Conservation (phyloP, 2,329 filamentous ascomycete genomes). For the Pseudohalonectria lignicola region DNA sequence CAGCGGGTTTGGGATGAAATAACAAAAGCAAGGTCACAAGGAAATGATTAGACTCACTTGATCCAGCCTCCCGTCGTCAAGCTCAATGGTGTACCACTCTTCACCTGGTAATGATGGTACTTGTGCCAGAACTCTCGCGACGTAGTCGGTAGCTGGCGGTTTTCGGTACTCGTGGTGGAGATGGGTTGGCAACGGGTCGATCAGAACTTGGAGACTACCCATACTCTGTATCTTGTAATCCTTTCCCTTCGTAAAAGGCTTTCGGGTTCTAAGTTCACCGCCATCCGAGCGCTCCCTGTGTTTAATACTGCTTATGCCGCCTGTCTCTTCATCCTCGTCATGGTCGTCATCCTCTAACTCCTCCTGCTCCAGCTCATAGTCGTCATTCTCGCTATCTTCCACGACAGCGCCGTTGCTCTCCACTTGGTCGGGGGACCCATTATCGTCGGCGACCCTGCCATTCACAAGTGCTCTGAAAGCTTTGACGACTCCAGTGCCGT, state of each 20-base stretch:
- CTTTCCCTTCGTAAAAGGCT: too few relatives aligned
- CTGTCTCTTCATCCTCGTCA: not conserved
- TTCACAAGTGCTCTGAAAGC: too few relatives aligned
- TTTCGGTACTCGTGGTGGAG: conserved; percentile 5
- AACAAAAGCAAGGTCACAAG: too few relatives aligned
- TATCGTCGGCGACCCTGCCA: not conserved
- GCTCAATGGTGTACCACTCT: conserved; percentile 8
- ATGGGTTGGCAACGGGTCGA: conserved; percentile 4
- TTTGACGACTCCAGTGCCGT: too few relatives aligned
- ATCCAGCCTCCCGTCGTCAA: conserved; percentile 7
- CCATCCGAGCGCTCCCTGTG: too few relatives aligned
- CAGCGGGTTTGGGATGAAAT: too few relatives aligned
- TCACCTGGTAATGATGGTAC: conserved; percentile 1
- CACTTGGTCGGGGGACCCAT: not conserved
- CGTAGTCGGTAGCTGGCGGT: conserved; percentile 7
- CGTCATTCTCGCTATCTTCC: not conserved
- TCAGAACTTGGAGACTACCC: conserved; percentile 4
- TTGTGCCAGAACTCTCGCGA: conserved; percentile 4
- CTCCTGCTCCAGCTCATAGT: not conserved
- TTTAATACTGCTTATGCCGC: too few relatives aligned
- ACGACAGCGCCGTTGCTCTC: not conserved
- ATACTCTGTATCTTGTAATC: too few relatives aligned
- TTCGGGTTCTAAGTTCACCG: too few relatives aligned
- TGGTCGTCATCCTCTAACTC: not conserved
- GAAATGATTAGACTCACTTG: too few relatives aligned